Conservation (phyloP, 2,329 filamentous ascomycete species). For the Verticillium zaregamsianum region DNA sequence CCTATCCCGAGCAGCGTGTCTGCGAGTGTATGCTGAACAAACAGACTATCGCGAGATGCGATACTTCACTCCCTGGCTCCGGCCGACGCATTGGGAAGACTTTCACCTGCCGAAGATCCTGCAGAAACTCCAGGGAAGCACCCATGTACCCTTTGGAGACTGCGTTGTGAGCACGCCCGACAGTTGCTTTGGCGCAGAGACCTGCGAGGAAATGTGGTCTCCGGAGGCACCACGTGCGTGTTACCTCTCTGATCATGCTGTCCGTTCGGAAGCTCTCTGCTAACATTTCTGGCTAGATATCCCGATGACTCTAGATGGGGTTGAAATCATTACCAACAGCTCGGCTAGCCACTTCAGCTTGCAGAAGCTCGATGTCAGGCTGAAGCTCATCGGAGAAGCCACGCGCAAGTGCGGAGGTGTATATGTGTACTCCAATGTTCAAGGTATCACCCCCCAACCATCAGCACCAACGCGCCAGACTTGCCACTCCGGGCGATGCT, state of each 20-base stretch:
- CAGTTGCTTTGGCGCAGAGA: constrained; percentile 53
- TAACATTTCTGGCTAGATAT: not conserved
- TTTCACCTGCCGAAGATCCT: constrained; percentile 60
- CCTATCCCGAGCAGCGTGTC: not conserved
- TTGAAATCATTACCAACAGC: constrained; percentile 69
- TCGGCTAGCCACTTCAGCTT: constrained; percentile 59
- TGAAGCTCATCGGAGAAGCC: constrained; percentile 63
- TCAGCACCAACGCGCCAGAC: too few relatives aligned
- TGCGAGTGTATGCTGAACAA: constrained; percentile 21
- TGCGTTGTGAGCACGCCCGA: constrained; percentile 57
- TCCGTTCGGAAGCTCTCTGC: not conserved
- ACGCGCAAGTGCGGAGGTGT: constrained; percentile 43
- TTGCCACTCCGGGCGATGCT: not conserved
- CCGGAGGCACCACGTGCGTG: constrained; percentile 31
- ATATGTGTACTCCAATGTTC: constrained; percentile 52
- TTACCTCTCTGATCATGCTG: not conserved
- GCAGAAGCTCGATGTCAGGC: constrained; percentile 59
- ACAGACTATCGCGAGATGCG: constrained; percentile 52
- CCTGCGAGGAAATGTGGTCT: constrained; percentile 66
- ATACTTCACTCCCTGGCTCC: constrained; percentile 61
- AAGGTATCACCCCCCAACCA: not conserved
- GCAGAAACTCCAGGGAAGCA: constrained; percentile 41
- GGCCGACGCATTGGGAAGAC: constrained; percentile 55
- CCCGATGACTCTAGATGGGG: constrained; percentile 54
- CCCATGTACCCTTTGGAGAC: constrained; percentile 62